These are phyloP conservation scores for Monosporascus ibericus DNA, from an alignment of 2,329 filamentous ascomycete species.

Conservation along the genomic window DNA sequence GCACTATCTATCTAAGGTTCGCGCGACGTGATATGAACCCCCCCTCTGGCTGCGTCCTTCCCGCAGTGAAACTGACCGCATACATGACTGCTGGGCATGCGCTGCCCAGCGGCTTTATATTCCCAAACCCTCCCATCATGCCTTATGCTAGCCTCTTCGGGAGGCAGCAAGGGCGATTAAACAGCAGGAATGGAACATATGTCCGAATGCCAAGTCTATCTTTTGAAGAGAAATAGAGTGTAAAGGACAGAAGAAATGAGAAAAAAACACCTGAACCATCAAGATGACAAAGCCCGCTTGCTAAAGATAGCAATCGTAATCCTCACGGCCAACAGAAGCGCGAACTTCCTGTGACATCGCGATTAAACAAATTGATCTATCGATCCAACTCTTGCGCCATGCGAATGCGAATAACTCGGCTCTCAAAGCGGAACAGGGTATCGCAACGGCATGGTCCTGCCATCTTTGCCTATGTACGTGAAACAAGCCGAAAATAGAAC, in stretches of 20 bases:
- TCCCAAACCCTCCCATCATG: not conserved
- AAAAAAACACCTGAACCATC: not conserved
- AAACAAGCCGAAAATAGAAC: slow-evolving; percentile 24
- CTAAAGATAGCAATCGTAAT: not conserved
- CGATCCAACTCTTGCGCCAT: slow-evolving; percentile 26
- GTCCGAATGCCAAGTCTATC: slow-evolving; percentile 9
- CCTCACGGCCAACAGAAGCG: slow-evolving; percentile 27
- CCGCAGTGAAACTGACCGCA: too few species aligned
- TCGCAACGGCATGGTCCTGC: slow-evolving; percentile 27
- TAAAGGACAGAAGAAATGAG: not conserved
- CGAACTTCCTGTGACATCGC: slow-evolving; percentile 25
- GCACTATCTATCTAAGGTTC: too few species aligned
- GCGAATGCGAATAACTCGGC: slow-evolving; percentile 25
- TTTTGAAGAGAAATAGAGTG: slow-evolving; percentile 1
- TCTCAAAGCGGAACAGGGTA: slow-evolving; percentile 25
- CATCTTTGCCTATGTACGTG: slow-evolving; percentile 18
- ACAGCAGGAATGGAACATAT: slow-evolving; percentile 11
- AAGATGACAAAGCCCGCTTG: slow-evolving; percentile 3
- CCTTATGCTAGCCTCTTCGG: not conserved
- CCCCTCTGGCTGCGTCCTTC: too few species aligned
- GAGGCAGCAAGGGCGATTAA: slow-evolving; percentile 6
- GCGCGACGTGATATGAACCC: too few species aligned
- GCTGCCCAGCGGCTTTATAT: too few species aligned
- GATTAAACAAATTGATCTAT: slow-evolving; percentile 26
- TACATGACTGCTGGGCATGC: too few species aligned